phyloP scores from a whole-genome alignment of 352 stramenopile species.

The Globisporangium megalacanthum region DNA sequence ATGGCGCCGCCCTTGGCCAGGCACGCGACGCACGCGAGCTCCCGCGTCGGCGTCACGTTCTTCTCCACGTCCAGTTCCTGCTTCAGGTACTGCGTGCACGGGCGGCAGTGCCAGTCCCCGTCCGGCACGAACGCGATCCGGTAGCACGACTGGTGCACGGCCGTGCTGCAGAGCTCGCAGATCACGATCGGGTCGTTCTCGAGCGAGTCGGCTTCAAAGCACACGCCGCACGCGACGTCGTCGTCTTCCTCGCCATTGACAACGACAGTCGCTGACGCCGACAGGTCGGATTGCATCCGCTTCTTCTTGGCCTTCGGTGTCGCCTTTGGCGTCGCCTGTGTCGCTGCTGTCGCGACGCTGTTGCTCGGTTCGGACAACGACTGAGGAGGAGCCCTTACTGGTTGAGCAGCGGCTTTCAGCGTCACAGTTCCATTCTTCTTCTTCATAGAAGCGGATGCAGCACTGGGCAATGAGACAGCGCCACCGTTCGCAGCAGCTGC shows the following conservation, averaged over 20 bases:
- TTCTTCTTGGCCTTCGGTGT: neutral
- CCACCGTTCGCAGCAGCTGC: neutral
- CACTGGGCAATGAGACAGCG: neutral
- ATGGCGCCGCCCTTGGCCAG: conserved; percentile 48
- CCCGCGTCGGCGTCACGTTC: conserved; percentile 45
- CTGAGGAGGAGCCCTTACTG: neutral
- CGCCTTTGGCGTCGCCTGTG: neutral
- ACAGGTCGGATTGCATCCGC: neutral
- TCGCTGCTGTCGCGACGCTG: too few relatives aligned
- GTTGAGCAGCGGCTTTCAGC: neutral
- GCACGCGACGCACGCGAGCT: conserved; percentile 51
- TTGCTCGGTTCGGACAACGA: too few relatives aligned
- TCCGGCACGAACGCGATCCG: conserved; percentile 56
- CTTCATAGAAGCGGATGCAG: neutral
- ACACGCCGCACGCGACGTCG: conserved; percentile 60
- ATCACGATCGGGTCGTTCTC: conserved; percentile 76
- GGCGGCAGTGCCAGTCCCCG: conserved; percentile 71
- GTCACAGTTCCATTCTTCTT: neutral
- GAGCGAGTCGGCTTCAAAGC: conserved; percentile 52
- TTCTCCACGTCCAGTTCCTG: conserved; percentile 31
- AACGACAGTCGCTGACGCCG: too few relatives aligned
- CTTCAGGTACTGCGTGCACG: conserved; percentile 53
- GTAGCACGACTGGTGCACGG: conserved; percentile 82
- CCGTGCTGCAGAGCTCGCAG: conserved; percentile 65
- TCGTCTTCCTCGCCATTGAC: conserved; percentile 17